Evolutionary conservation across 2,329 filamentous ascomycete species (phyloP), one percentile per base, ranked within the genome.

Genomic region (Scleromitrula shiraiana): DNA sequence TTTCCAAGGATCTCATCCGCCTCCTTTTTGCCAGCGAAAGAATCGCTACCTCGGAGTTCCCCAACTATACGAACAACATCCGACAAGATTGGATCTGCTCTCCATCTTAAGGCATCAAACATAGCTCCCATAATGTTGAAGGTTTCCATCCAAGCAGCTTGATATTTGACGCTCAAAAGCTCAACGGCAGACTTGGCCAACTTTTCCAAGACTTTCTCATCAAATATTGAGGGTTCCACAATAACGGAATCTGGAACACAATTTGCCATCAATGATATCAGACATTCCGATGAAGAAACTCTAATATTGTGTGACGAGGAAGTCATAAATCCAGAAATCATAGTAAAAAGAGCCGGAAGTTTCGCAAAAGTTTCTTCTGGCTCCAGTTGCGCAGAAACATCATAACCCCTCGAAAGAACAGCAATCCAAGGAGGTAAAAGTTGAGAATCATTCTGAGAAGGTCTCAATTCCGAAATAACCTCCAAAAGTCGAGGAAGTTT

Each of bases 371-470:
- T 95, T 47, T 96, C 89, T 47, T 94, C 85, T 2, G 90, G 84
- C 56, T 88, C 83, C 44, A 96, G 76, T 63, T 95, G 88, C 1
- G 89, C 85, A 5, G 88, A 88, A 5, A 97, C 89, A 64, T 96
- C 90, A 67, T 96, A 97, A 6, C 90, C 93, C 65, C 93, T 76
- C 10, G 91, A 96, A 19, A 98, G 69, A 47, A 98, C 93, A 10
- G 93, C 93, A 59, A 98, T 88, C 93, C 93, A 98, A 0, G 93
- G 87, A 1, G 93, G 93, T 3, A 97, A 79, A 26, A 98, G 77
- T 67, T 96, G 91, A 2, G 90, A 91, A 68, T 98, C 93, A 65
- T 91, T 95, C 57, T 90, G 80, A 3, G 89, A 87, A 7, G 93
- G 93, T 57, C 91, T 88, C 56, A 98, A 71, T 64, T 97, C 90